phyloP scores from a whole-genome alignment of 257 asterid species.

The Euphrasia confusa region DNA sequence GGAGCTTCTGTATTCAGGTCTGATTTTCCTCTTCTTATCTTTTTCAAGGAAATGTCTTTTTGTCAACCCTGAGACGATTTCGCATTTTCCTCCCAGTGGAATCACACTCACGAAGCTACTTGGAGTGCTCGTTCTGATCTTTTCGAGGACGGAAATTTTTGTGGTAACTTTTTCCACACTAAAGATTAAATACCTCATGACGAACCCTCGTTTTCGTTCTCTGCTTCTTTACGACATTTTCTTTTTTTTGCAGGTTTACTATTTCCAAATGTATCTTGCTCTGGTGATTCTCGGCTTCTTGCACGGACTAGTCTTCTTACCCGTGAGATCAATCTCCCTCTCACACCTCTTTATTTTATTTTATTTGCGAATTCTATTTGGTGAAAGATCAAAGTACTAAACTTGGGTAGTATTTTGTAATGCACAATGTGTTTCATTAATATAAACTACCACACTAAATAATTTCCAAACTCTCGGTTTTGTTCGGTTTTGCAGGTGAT shows the following conservation, averaged over 20 bases:
- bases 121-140: constrained; percentile 89
- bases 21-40: constrained; percentile 8
- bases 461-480: background rate
- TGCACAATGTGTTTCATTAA: no score
- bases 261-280: constrained; percentile 88
- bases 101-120: constrained; percentile 96
- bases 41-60: background rate
- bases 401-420: no score
- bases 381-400: background rate
- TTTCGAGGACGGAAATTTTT: constrained; percentile 87
- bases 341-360: no score
- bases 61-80: constrained; percentile 12
- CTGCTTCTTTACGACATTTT: constrained; percentile 8
- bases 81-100: constrained; percentile 52
- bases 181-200: constrained; percentile 1
- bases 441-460: no score
- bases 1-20: constrained; percentile 99
- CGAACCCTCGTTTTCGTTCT: background rate
- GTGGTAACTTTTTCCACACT: constrained; percentile 44
- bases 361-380: background rate
- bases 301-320: constrained; percentile 83
- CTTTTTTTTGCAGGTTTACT: constrained; percentile 67
- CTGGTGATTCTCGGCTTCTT: constrained; percentile 89
- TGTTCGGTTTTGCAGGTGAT: constrained; percentile 49
- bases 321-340: constrained; percentile 45